phyloP scores from a whole-genome alignment of 441 rosid species.

The Theobroma grandiflorum region DNA sequence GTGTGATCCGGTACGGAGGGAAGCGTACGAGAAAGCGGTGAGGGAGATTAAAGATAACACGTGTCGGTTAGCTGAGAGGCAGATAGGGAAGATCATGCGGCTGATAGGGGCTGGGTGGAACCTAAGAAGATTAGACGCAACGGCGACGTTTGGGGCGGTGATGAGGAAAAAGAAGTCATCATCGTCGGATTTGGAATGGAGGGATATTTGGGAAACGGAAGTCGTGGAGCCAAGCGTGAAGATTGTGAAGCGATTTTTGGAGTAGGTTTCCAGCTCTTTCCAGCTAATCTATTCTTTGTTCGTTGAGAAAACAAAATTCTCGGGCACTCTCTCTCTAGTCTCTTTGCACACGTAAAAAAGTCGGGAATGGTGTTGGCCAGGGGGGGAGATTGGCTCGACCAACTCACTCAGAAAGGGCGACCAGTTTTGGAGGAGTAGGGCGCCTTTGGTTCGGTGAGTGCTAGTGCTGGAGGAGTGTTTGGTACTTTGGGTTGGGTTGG shows the following conservation, averaged over 20 bases:
- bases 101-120: constrained; percentile 73
- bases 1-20: constrained; percentile 43
- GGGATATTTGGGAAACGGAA: constrained; percentile 68
- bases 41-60: constrained; percentile 77
- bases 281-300: constrained; percentile 35
- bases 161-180: constrained; percentile 28
- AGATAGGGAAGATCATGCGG: constrained; percentile 64
- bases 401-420: not conserved
- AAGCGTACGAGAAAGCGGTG: constrained; percentile 69
- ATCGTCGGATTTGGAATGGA: constrained; percentile 37
- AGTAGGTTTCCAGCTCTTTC: constrained; percentile 67
- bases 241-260: constrained; percentile 79
- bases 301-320: not conserved
- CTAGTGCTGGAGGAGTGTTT: not conserved
- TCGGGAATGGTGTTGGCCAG: not conserved
- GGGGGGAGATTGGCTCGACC: not conserved
- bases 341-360: not conserved
- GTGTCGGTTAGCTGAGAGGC: constrained; percentile 75
- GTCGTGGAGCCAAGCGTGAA: constrained; percentile 78
- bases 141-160: constrained; percentile 62
- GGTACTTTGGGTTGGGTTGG: not conserved
- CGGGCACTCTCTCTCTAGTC: not conserved
- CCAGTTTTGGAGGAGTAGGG: not conserved
- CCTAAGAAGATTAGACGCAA: constrained; percentile 70
- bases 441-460: not conserved